A percentile compares a stretch with the other conserved stretches of the same genome.
These are phyloP conservation scores for Trichoderma asperelloides DNA, from an alignment of 495 filamentous ascomycete species.

Conservation along the genomic window DNA sequence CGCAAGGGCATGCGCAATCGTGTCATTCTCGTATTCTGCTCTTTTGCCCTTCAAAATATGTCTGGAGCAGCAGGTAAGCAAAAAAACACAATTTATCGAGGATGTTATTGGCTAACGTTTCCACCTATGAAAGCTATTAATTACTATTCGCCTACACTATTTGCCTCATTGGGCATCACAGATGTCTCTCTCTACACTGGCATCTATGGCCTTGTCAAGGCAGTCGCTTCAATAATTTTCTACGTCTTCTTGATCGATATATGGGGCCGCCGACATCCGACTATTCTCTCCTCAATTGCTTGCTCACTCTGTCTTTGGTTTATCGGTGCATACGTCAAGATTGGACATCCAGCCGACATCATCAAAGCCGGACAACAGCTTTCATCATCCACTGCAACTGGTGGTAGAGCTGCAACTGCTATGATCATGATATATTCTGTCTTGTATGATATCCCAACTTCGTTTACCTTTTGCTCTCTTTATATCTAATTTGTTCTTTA, in stretches of 20 bases:
- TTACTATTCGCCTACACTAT: slow-evolving; percentile 29
- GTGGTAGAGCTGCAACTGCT: slow-evolving; percentile 27
- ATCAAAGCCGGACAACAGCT: slow-evolving; percentile 24
- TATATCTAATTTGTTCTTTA: not conserved
- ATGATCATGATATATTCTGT: slow-evolving; percentile 32
- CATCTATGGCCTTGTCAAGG: slow-evolving; percentile 25
- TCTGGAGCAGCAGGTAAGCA: slow-evolving; percentile 17
- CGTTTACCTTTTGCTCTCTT: not conserved
- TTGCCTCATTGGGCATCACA: slow-evolving; percentile 23
- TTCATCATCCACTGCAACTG: slow-evolving; percentile 22
- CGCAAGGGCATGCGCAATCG: slow-evolving; percentile 30
- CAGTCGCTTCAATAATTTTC: slow-evolving; percentile 22
- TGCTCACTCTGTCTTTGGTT: slow-evolving; percentile 25
- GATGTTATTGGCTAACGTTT: not conserved
- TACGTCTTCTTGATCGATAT: slow-evolving; percentile 23
- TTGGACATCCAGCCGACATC: slow-evolving; percentile 22
- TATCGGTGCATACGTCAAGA: slow-evolving; percentile 24
- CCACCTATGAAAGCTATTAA: slow-evolving; percentile 17
- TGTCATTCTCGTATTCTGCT: slow-evolving; percentile 27
- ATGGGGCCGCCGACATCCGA: slow-evolving; percentile 23
- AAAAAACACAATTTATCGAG: not conserved
- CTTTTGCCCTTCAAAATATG: slow-evolving; percentile 27
- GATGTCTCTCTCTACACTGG: slow-evolving; percentile 27
- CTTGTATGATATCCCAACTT: not conserved
- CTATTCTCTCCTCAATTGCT: slow-evolving; percentile 23